Percentiles rank a stretch among this genome's conserved stretches.
These are phyloP conservation scores for Stachybotrys elegans DNA, from an alignment of 2,329 filamentous ascomycete genomes.

Conservation along the genomic window DNA sequence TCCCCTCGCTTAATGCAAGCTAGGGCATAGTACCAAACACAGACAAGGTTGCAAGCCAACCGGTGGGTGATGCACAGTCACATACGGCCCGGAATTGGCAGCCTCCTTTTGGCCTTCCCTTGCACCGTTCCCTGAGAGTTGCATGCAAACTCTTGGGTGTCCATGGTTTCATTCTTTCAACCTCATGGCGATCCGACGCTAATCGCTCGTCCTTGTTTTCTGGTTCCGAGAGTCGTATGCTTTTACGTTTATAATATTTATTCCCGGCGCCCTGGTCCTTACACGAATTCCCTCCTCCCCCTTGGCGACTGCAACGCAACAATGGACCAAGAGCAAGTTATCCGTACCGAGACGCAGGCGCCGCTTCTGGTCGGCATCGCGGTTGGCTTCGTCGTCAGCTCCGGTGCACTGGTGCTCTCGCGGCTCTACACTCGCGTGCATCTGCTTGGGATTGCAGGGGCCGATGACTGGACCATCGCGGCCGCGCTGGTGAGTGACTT, in stretches of 20 bases:
- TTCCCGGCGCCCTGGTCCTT: background rate
- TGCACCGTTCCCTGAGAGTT: too few species aligned
- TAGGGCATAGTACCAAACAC: too few species aligned
- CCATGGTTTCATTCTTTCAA: background rate
- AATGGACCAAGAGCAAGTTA: background rate
- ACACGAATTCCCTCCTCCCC: background rate
- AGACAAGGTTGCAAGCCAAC: too few species aligned
- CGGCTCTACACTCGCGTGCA: conserved; percentile 17
- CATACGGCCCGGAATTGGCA: too few species aligned
- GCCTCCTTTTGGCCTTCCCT: too few species aligned
- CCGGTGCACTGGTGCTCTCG: conserved; percentile 9
- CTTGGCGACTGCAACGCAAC: background rate
- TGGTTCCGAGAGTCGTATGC: background rate
- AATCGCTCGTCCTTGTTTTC: background rate
- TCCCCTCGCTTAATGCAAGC: too few species aligned
- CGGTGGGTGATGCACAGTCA: too few species aligned
- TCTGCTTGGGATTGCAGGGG: conserved; percentile 16
- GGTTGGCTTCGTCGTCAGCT: conserved; percentile 12
- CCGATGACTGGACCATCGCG: conserved; percentile 22
- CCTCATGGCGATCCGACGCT: background rate
- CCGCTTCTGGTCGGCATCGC: conserved; percentile 15
- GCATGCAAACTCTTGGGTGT: too few species aligned
- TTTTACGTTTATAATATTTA: background rate
- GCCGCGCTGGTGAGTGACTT: conserved; percentile 12
- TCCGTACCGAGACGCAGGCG: conserved; percentile 13